Percentiles rank a stretch among this genome's conserved stretches.
phyloP scores from a whole-genome alignment of 192 early-diverging fungal genomes.

The Anaeromyces robustus region DNA sequence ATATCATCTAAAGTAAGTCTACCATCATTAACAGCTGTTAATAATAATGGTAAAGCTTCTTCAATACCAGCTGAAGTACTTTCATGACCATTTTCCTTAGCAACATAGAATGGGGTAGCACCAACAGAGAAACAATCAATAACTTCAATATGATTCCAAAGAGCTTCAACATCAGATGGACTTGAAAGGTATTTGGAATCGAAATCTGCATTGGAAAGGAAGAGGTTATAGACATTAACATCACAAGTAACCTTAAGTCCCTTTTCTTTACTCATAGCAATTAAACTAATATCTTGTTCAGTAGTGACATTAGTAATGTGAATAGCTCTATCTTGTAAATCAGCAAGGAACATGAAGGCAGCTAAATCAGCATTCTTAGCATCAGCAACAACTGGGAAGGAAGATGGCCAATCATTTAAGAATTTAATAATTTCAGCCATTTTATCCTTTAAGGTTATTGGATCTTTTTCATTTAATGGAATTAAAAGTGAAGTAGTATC shows the following conservation, averaged over 20 bases:
- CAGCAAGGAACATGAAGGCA: conserved; percentile 70
- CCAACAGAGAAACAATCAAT: conserved; percentile 92
- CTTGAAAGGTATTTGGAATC: conserved; percentile 7
- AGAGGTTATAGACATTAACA: conserved; percentile 70
- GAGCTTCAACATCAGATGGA: conserved; percentile 42
- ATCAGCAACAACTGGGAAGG: conserved; percentile 59
- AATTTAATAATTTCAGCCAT: conserved; percentile 52
- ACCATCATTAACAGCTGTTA: conserved; percentile 67
- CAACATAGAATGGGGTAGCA: conserved; percentile 33
- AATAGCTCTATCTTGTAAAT: conserved; percentile 62
- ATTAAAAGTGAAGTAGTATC: conserved; percentile 33
- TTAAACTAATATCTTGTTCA: conserved; percentile 68
- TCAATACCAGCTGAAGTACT: conserved; percentile 31
- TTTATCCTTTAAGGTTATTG: conserved; percentile 24
- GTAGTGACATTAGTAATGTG: conserved; percentile 75
- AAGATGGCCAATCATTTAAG: conserved; percentile 65
- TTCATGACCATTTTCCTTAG: conserved; percentile 26
- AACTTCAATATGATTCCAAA: conserved; percentile 63
- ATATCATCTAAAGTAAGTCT: conserved; percentile 66
- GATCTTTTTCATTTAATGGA: conserved; percentile 31
- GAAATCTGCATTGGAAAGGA: conserved; percentile 38
- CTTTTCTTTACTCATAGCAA: conserved; percentile 70
- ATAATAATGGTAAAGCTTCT: conserved; percentile 57
- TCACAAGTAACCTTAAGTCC: conserved; percentile 83
- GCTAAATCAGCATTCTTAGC: conserved; percentile 80